phyloP scores from a whole-genome alignment of 345 rosid genomes.

The Atalantia buxifolia region DNA sequence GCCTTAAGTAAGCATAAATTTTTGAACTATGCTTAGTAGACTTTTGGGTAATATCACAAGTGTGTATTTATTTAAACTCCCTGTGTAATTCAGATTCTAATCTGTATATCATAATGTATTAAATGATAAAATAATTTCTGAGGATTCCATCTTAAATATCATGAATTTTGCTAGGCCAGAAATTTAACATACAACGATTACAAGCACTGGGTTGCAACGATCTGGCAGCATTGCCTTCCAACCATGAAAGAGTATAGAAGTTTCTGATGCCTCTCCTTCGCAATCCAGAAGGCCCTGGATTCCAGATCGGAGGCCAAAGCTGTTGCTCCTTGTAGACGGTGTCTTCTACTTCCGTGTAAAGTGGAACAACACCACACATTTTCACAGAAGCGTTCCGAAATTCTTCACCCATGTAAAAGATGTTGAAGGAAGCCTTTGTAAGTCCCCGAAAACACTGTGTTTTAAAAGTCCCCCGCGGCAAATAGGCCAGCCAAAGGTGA shows the following conservation, averaged over 20 bases:
- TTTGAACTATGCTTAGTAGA: too few species aligned
- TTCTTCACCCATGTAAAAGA: not conserved
- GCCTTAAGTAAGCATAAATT: too few species aligned
- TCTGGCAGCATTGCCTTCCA: not conserved
- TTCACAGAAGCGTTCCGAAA: not conserved
- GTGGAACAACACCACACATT: not conserved
- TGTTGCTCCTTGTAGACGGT: not conserved
- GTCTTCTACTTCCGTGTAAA: not conserved
- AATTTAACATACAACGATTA: rapidly evolving
- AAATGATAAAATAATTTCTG: too few species aligned
- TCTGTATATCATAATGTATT: too few species aligned
- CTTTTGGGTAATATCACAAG: too few species aligned
- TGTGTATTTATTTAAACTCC: too few species aligned
- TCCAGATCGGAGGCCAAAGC: not conserved
- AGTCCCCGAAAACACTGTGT: not conserved
- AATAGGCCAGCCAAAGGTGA: not conserved
- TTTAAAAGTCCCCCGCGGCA: not conserved
- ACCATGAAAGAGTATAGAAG: not conserved
- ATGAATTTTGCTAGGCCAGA: not conserved
- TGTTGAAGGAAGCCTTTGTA: not conserved
- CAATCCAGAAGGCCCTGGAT: not conserved
- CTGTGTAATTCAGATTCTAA: too few species aligned
- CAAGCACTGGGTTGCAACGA: not conserved
- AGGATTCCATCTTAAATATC: not conserved
- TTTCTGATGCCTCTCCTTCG: not conserved